A percentile compares a stretch with the other conserved stretches of the same genome.
phyloP scores from a whole-genome alignment of 2,329 filamentous ascomycete genomes.

The Exserohilum rostratum region DNA sequence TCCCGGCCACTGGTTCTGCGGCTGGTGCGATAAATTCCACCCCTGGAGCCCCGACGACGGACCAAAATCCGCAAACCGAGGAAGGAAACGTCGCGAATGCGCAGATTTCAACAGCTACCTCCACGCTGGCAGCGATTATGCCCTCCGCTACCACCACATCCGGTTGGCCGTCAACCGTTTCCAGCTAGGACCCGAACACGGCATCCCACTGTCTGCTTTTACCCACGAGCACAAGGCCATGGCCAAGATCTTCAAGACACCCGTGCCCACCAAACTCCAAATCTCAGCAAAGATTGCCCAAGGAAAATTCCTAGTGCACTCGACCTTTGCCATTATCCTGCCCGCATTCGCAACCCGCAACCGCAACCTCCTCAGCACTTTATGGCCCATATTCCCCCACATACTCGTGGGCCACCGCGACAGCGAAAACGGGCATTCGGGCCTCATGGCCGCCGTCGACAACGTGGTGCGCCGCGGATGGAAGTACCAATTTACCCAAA shows the following conservation, averaged over 20 bases:
- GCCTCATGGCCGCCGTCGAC: conserved; percentile 28
- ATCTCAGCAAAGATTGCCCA: conserved; percentile 22
- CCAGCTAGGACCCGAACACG: conserved; percentile 28
- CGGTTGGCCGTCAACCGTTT: conserved; percentile 32
- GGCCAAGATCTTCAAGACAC: conserved; percentile 21
- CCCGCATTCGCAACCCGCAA: conserved; percentile 14
- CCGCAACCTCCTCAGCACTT: conserved; percentile 15
- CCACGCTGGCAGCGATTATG: conserved; percentile 21
- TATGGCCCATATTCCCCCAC: conserved; percentile 34
- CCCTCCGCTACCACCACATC: conserved; percentile 38
- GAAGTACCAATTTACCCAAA: conserved; percentile 22
- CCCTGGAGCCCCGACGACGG: conserved; percentile 18
- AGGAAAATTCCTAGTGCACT: conserved; percentile 26
- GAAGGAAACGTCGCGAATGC: conserved; percentile 23
- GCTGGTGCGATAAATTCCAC: conserved; percentile 45
- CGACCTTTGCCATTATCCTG: conserved; percentile 25
- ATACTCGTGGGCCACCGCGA: conserved; percentile 35
- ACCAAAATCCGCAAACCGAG: conserved; percentile 3
- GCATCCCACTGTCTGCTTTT: conserved; percentile 30
- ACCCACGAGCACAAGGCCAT: conserved; percentile 11
- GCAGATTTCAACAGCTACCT: conserved; percentile 37
- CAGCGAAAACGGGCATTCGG: conserved; percentile 28
- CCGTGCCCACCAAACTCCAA: conserved; percentile 17
- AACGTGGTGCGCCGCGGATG: conserved; percentile 26
- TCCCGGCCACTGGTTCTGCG: conserved; percentile 42